Percentiles rank a stretch among this genome's conserved stretches.
These are phyloP conservation scores for Gonapodya prolifera DNA, from an alignment of 192 early-diverging fungal species.

Conservation along the genomic window DNA sequence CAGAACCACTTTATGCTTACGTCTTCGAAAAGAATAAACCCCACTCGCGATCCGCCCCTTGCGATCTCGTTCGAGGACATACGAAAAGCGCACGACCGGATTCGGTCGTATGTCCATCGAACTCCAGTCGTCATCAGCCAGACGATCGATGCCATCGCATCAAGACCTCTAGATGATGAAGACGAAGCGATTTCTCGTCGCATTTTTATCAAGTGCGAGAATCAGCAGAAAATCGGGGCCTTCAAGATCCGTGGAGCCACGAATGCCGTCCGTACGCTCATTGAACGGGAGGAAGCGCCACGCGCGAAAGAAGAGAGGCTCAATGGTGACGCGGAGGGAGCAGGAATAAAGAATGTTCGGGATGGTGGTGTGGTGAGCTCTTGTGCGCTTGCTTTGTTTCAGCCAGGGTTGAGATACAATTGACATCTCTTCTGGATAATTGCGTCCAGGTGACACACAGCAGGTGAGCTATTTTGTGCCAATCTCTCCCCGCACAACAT, in stretches of 20 bases:
- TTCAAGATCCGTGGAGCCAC: slow-evolving; percentile 45
- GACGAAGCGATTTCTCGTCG: slow-evolving; percentile 5
- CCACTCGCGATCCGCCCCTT: not conserved
- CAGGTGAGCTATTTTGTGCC: not conserved
- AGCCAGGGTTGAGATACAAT: slow-evolving; percentile 33
- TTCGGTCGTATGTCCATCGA: slow-evolving; percentile 17
- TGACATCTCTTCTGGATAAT: no score
- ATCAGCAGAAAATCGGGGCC: slow-evolving; percentile 30
- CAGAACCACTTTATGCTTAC: no score
- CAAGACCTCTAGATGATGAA: not conserved
- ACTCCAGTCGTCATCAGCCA: slow-evolving; percentile 31
- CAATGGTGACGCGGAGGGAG: not conserved
- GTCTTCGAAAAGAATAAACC: not conserved
- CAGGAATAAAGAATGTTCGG: not conserved
- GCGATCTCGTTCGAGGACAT: slow-evolving; percentile 4
- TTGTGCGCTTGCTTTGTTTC: no score
- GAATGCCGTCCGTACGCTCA: slow-evolving; percentile 26
- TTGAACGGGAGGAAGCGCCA: slow-evolving; percentile 1
- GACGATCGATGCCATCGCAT: slow-evolving; percentile 16
- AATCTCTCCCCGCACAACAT: no score
- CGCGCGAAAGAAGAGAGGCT: not conserved
- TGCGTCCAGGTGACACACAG: slow-evolving; percentile 16
- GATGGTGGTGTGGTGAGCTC: not conserved
- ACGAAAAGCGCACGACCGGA: slow-evolving; percentile 19
- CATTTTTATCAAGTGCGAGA: slow-evolving; percentile 42